These are phyloP conservation scores for Pythium dissotocum DNA, from an alignment of 352 stramenopile genomes.

Conservation along the genomic window DNA sequence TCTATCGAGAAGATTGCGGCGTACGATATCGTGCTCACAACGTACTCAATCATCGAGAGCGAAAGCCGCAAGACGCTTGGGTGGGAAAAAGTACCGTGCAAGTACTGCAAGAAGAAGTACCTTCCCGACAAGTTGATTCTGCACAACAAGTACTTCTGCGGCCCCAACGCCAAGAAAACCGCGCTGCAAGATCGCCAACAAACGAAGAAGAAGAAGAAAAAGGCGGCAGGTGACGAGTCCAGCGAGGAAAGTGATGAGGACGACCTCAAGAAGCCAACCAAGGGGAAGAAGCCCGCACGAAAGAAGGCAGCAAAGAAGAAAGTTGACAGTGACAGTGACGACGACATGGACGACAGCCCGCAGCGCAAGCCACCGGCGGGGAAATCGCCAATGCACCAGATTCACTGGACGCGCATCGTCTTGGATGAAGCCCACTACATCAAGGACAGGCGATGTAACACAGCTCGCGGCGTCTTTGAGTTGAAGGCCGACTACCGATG, in stretches of 20 bases:
- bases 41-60: conserved; percentile 95
- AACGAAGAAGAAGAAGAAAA: conserved; percentile 62
- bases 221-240: conserved; percentile 64
- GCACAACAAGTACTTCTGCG: conserved; percentile 99
- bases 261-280: conserved; percentile 51
- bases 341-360: conserved; percentile 29
- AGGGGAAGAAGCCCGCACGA: conserved; percentile 23
- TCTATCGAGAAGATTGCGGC: conserved; percentile 82
- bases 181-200: conserved; percentile 88
- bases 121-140: conserved; percentile 93
- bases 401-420: conserved; percentile 97
- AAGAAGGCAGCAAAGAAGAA: conserved; percentile 39
- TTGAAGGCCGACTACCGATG: conserved; percentile 97
- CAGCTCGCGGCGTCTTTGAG: conserved; percentile 96
- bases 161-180: conserved; percentile 94
- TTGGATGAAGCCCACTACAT: conserved; percentile 97
- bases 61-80: conserved; percentile 87
- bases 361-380: conserved; percentile 40
- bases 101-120: conserved; percentile 94
- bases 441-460: conserved; percentile 93
- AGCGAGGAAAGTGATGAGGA: conserved; percentile 49
- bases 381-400: conserved; percentile 89
- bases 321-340: conserved; percentile 31
- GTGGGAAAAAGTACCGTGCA: conserved; percentile 86
- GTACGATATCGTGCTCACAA: conserved; percentile 99